A percentile compares a stretch with the other conserved stretches of the same genome.
phyloP scores from a whole-genome alignment of 2,329 filamentous ascomycete species.

The Aspergillus sp. region DNA sequence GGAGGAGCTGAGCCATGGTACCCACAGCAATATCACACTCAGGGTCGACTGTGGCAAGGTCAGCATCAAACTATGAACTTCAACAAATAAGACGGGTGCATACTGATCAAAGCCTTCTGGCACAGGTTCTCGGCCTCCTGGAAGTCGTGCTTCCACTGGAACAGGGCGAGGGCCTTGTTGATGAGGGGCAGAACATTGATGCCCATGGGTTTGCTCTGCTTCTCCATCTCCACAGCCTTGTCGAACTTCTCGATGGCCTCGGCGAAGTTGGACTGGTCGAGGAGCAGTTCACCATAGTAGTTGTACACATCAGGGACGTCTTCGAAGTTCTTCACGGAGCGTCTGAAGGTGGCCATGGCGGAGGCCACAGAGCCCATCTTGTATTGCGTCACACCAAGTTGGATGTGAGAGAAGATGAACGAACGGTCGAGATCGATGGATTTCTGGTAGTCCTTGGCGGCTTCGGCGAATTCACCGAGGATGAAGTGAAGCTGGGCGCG shows the following conservation, averaged over 20 bases:
- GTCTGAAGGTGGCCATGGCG: conserved; percentile 96
- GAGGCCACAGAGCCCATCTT: conserved; percentile 99
- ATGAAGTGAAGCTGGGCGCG: conserved; percentile 98
- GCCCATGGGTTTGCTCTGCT: conserved; percentile 83
- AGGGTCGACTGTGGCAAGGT: conserved; percentile 71
- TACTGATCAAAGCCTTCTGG: conserved; percentile 95
- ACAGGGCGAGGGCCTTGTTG: conserved; percentile 95
- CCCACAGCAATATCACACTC: conserved; percentile 98
- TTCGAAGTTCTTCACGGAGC: conserved; percentile 97
- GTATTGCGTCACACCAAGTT: conserved; percentile 98
- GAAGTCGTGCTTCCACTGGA: conserved; percentile 99
- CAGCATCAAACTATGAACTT: conserved; percentile 7
- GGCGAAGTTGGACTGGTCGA: conserved; percentile 93
- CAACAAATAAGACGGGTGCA: no score
- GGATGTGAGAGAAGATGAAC: conserved; percentile 99
- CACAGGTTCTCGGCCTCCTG: conserved; percentile 91
- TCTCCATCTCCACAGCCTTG: conserved; percentile 98
- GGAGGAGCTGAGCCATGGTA: conserved; percentile 94
- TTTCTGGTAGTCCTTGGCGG: conserved; percentile 98
- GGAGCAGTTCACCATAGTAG: conserved; percentile 95
- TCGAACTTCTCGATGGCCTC: conserved; percentile 98
- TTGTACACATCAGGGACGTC: conserved; percentile 98
- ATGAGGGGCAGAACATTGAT: conserved; percentile 98
- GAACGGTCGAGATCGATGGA: conserved; percentile 93
- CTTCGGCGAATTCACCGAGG: conserved; percentile 85